A percentile compares a stretch with the other conserved stretches of the same genome.
Conservation (phyloP, 176 grass and related monocot genomes). For the Musa schizocarpa region DNA sequence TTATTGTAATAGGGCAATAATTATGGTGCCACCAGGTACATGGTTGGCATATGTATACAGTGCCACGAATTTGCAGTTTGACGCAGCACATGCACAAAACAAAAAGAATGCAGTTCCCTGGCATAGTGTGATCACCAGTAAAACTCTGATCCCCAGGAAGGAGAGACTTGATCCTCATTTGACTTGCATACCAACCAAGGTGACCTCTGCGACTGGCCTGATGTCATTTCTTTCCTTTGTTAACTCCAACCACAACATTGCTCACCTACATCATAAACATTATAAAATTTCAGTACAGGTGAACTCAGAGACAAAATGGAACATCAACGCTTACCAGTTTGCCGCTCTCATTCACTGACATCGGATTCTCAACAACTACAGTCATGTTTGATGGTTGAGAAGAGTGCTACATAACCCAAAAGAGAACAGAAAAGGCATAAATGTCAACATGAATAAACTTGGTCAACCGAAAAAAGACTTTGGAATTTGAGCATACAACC, state of each 20-base stretch:
- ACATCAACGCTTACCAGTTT: constrained; percentile 54
- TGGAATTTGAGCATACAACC: not conserved
- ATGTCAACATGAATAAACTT: not conserved
- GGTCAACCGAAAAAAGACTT: not conserved
- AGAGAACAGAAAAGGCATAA: constrained; percentile 5
- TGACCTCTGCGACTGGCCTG: not conserved
- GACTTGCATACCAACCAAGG: not conserved
- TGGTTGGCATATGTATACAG: not conserved
- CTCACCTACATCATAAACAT: constrained; percentile 50
- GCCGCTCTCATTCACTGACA: constrained; percentile 79
- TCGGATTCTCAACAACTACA: constrained; percentile 93
- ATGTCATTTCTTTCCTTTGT: constrained; percentile 24
- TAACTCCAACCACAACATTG: constrained; percentile 88
- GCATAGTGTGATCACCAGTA: not conserved
- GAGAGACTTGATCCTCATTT: not conserved
- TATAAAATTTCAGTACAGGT: not conserved
- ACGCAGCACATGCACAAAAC: not conserved
- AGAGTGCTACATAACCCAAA: constrained; percentile 36
- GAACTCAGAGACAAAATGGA: not conserved
- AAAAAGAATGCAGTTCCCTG: not conserved
- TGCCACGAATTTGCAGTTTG: not conserved
- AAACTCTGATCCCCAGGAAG: not conserved
- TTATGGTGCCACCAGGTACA: not conserved
- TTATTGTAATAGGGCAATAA: no score
- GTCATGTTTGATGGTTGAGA: constrained; percentile 58